Percentiles rank a stretch among this genome's conserved stretches.
These are phyloP conservation scores for Calcarisporium arbuscula DNA, from an alignment of 2,329 filamentous ascomycete genomes.

Conservation along the genomic window DNA sequence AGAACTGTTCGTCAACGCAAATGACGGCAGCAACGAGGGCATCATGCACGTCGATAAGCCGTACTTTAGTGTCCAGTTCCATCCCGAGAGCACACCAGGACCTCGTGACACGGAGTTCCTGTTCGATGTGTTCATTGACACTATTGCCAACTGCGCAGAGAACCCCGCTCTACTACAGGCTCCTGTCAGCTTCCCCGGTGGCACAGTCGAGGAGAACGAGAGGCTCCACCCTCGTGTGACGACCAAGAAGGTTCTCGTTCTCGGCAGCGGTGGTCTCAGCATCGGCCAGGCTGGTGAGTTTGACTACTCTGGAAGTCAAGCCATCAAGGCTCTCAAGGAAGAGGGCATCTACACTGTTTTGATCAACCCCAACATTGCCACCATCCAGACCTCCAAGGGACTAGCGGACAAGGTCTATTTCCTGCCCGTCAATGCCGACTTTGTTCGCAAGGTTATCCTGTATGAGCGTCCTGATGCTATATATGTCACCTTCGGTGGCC, in stretches of 20 bases:
- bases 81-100: conserved; percentile 93
- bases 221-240: conserved; percentile 69
- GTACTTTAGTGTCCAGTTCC: conserved; percentile 99
- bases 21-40: conserved; percentile 96
- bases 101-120: conserved; percentile 93
- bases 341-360: conserved; percentile 97
- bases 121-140: conserved; percentile 92
- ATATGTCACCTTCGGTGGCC: conserved; percentile 95
- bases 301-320: conserved; percentile 96
- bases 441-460: conserved; percentile 94
- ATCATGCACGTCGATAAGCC: conserved; percentile 81
- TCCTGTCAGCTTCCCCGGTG: conserved; percentile 83
- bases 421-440: conserved; percentile 91
- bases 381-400: conserved; percentile 96
- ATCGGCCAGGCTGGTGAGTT: conserved; percentile 99
- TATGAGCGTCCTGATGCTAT: conserved; percentile 94
- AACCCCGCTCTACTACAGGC: conserved; percentile 61
- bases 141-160: conserved; percentile 65
- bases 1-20: conserved; percentile 96
- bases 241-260: conserved; percentile 90
- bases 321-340: conserved; percentile 96
- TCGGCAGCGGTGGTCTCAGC: conserved; percentile 90
- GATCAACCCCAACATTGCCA: conserved; percentile 99
- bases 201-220: conserved; percentile 72
- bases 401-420: conserved; percentile 99